phyloP scores from a whole-genome alignment of 1,284 basidiomycete genomes.

The Paramarasmius palmivorus region DNA sequence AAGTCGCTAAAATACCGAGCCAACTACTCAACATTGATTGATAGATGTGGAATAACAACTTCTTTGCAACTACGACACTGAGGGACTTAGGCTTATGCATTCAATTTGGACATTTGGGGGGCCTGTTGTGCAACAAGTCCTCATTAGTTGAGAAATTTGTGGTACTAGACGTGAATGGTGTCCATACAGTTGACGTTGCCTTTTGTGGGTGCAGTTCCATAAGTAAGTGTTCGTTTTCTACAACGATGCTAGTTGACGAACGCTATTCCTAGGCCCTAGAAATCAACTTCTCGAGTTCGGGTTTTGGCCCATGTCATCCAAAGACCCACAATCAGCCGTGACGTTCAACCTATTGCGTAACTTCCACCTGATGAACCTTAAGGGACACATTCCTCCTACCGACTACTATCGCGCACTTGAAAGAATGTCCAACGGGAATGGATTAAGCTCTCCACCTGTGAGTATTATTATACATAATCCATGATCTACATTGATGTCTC shows the following conservation, averaged over 20 bases:
- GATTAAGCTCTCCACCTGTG: background rate
- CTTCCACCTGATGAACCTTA: slow-evolving; percentile 16
- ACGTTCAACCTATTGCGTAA: slow-evolving; percentile 13
- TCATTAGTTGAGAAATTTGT: slow-evolving; percentile 3
- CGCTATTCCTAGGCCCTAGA: background rate
- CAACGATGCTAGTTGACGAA: background rate
- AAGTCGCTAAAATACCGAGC: too few relatives aligned
- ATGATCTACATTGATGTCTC: background rate
- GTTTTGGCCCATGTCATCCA: slow-evolving; percentile 2
- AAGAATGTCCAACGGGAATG: slow-evolving; percentile 4
- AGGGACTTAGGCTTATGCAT: background rate
- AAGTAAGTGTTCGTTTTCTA: background rate
- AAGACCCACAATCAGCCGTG: slow-evolving; percentile 7
- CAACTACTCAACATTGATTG: too few relatives aligned
- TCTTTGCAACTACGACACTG: background rate
- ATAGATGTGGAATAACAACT: slow-evolving; percentile 2
- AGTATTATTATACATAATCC: background rate
- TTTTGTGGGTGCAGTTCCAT: slow-evolving; percentile 8
- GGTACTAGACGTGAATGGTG: slow-evolving; percentile 9
- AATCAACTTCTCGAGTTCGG: background rate
- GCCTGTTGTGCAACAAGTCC: slow-evolving; percentile 6
- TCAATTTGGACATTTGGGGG: slow-evolving; percentile 15
- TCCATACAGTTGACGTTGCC: slow-evolving; percentile 9
- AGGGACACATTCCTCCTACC: slow-evolving; percentile 5
- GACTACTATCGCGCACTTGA: slow-evolving; percentile 19